Base-by-base conservation (phyloP, 2,329 filamentous ascomycete species). In the Neonectria hederae region DNA sequence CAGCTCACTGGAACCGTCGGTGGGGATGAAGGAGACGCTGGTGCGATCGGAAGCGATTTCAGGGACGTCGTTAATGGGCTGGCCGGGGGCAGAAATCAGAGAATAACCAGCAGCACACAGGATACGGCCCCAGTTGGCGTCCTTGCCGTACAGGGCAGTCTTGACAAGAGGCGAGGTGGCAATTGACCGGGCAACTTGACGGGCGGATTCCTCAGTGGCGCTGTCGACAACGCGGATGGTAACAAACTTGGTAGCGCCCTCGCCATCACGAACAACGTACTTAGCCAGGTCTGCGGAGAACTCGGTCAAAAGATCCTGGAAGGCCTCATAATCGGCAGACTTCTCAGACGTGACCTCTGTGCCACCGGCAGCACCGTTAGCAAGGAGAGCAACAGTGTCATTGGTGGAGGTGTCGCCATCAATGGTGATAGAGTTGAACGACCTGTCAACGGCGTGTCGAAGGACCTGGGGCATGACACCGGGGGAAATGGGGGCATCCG, bases 81-180 rank as follows among this genome's bases (percentile, higher is more conserved):
- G 78, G 2, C 85, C 87, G 0, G 86, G 87, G 69, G 87, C 86
- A 2, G 85, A 86, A 66, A 90, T 84, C 51, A 89, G 81, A 14
- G 88, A 84, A 77, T 98, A 98, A 3, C 96, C 96, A 5, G 94
- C 94, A 1, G 96, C 95, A 78, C 96, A 98, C 28, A 98, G 86
- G 67, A 99, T 97, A 59, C 96, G 93, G 35, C 96, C 96, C 96
- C 96, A 99, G 83, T 99, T 99, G 19, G 96, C 96, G 77, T 99
- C 96, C 78, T 94, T 93, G 69, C 96, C 96, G 79, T 99, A 99
- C 43, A 99, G 84, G 0, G 96, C 96, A 0, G 96, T 99, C 85
- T 99, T 99, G 72, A 99, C 96, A 13, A 99, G 88, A 9, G 96
- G 93, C 0, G 94, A 97, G 54, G 91, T 89, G 17, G 96, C 94